Evolutionary conservation across 495 filamentous ascomycete genomes (phyloP).

Genomic region (Aspergillus kassunensis): DNA sequence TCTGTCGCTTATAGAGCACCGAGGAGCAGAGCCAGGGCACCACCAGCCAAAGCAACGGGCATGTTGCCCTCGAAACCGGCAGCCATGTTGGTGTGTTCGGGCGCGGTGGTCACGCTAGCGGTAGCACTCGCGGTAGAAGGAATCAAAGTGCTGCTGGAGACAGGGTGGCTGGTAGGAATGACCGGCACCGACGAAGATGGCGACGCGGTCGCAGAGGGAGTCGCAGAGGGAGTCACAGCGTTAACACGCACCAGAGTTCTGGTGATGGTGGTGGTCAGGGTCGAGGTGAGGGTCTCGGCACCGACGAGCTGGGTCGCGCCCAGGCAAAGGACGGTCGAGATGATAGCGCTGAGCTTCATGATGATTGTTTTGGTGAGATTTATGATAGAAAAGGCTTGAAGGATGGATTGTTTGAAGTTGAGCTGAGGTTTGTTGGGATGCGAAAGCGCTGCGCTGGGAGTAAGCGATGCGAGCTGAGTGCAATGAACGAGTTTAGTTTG

Average conservation of each 20-base stretch:
- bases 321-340: constrained; percentile 36
- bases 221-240: constrained; percentile 9
- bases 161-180: constrained; percentile 5
- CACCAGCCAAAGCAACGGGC: constrained; percentile 33
- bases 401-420: neutral
- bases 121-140: constrained; percentile 19
- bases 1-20: constrained; percentile 26
- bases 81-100: constrained; percentile 19
- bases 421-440: neutral
- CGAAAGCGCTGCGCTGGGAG: constrained; percentile 1
- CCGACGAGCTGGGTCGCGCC: constrained; percentile 16
- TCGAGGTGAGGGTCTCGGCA: constrained; percentile 13
- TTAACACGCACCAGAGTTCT: constrained; percentile 10
- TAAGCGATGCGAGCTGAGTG: constrained; percentile 1
- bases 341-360: constrained; percentile 36
- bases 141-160: constrained; percentile 11
- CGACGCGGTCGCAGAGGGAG: neutral
- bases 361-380: constrained; percentile 8
- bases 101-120: constrained; percentile 14
- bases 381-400: constrained; percentile 9
- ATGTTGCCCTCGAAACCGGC: constrained; percentile 26
- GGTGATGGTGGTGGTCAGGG: constrained; percentile 11
- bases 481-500: constrained; percentile 14
- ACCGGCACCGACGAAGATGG: constrained; percentile 1
- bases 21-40: constrained; percentile 38